Conservation (phyloP, 2,329 filamentous ascomycete genomes). For the Ceratocystis ficicola region DNA sequence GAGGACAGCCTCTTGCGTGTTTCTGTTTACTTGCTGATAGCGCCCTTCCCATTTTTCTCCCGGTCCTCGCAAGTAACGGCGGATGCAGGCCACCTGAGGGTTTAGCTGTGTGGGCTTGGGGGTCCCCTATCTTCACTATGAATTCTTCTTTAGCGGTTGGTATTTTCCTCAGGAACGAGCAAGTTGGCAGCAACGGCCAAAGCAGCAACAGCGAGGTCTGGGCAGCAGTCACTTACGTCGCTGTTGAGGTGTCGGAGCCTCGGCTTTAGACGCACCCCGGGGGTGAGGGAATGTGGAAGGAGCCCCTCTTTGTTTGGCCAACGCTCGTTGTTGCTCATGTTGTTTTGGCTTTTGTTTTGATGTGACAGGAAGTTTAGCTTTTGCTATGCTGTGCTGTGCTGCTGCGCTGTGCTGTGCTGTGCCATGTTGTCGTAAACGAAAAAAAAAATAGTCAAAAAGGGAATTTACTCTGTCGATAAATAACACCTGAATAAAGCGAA, state of each 20-base stretch:
- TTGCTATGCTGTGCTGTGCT: neutral
- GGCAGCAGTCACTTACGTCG: neutral
- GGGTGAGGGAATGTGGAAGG: neutral
- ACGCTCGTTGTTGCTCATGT: neutral
- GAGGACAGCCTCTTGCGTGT: neutral
- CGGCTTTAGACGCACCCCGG: neutral
- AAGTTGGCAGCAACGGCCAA: neutral
- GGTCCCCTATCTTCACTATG: neutral
- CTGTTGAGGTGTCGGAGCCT: no score
- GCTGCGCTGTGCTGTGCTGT: no score
- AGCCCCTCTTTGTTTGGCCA: neutral
- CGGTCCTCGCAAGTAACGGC: neutral
- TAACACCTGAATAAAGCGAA: conserved; percentile 4
- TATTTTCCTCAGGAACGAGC: neutral
- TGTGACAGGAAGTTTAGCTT: conserved; percentile 5
- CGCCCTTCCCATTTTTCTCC: neutral
- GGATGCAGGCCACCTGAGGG: neutral
- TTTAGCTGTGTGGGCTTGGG: neutral
- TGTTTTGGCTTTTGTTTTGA: conserved; percentile 2
- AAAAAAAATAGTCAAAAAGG: neutral
- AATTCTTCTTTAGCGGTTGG: neutral
- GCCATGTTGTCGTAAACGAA: neutral
- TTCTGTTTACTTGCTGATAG: neutral
- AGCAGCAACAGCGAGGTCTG: neutral
- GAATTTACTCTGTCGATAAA: neutral